Evolutionary conservation across 2,329 filamentous ascomycete genomes (phyloP).

Genomic region (Akanthomyces muscarius): DNA sequence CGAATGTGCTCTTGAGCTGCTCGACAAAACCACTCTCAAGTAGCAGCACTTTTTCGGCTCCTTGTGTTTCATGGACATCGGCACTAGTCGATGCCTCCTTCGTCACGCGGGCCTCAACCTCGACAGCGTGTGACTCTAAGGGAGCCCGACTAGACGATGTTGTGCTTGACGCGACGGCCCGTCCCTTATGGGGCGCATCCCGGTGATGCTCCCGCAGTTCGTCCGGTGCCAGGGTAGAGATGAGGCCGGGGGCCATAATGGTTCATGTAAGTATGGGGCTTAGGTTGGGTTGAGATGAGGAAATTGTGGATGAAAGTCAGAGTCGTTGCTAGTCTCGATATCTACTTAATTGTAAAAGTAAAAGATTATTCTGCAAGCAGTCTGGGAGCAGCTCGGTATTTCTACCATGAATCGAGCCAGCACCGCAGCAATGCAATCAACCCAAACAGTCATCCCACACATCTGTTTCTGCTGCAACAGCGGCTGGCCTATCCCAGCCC

Average conservation of each 20-base stretch:
- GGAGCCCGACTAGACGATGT: background rate
- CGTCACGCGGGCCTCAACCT: background rate
- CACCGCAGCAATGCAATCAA: background rate
- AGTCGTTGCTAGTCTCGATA: no score
- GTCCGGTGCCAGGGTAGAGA: background rate
- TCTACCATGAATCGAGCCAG: background rate
- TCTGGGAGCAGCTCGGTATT: background rate
- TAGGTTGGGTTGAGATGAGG: background rate
- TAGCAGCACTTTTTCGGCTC: background rate
- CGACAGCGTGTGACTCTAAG: background rate
- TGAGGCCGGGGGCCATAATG: constrained; percentile 9
- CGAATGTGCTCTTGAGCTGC: background rate
- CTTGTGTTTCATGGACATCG: background rate
- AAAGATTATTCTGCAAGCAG: no score
- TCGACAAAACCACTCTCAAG: background rate
- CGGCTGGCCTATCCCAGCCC: background rate
- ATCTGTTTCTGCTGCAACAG: background rate
- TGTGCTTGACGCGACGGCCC: background rate
- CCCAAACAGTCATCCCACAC: background rate
- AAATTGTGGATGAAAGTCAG: background rate
- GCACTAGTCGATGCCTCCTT: background rate
- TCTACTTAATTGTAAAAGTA: no score
- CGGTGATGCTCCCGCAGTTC: background rate
- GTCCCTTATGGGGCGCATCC: background rate
- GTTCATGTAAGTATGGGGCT: background rate